These are phyloP conservation scores for Jacaranda mimosifolia DNA, from an alignment of 257 asterid species.

Conservation along the genomic window DNA sequence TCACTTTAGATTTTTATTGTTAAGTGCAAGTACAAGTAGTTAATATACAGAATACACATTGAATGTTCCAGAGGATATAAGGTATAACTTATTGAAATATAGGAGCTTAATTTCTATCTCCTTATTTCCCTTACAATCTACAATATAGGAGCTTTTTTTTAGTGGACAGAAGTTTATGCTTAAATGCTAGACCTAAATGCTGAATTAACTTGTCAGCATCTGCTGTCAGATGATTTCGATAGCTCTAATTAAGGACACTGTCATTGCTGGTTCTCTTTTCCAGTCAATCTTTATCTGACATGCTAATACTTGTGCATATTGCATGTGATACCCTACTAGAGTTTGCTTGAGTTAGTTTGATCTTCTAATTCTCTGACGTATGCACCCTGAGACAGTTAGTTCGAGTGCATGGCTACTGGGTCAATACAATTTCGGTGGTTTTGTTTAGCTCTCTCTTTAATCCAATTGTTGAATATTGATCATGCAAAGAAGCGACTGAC, in stretches of 20 bases:
- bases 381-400: not conserved
- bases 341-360: constrained; percentile 3
- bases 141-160: not conserved
- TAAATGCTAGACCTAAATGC: not conserved
- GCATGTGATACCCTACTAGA: constrained; percentile 1
- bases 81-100: not conserved
- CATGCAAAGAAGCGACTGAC: constrained; percentile 29
- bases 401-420: not conserved
- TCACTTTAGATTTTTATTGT: not conserved
- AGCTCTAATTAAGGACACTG: not conserved
- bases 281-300: not conserved
- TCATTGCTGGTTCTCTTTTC: not conserved
- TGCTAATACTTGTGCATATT: constrained; percentile 23
- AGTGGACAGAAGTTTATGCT: not conserved
- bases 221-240: not conserved
- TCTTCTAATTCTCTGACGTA: constrained; percentile 10
- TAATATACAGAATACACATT: not conserved
- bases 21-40: not conserved
- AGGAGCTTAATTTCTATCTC: not conserved
- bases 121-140: not conserved
- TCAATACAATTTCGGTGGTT: constrained; percentile 9
- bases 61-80: constrained; percentile 7
- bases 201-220: not conserved
- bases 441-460: constrained; percentile 8
- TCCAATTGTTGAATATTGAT: constrained; percentile 23